Base-by-base conservation (phyloP, 2,329 filamentous ascomycete genomes). In the Talaromyces funiculosus region DNA sequence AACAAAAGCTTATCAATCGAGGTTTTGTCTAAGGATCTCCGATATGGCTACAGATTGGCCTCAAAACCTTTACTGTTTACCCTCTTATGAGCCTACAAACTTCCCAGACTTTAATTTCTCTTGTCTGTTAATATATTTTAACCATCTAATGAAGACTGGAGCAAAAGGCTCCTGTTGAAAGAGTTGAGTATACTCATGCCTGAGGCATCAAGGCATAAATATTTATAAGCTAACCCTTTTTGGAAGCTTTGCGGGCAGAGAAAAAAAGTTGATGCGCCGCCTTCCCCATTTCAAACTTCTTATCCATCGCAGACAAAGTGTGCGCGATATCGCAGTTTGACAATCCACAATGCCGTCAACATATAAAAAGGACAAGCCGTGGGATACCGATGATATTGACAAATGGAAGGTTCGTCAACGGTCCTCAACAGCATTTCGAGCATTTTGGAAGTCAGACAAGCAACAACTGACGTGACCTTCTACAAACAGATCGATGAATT, bases 301-400 rank as follows among this genome's bases (percentile, higher is more conserved):
- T 61, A 33, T 38, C 42, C 55, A 51, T 49, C 24, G 26, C 38
- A 49, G 14, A 54, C 45, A 42, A 20, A 31, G 16, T 16, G 35
- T 43, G 35, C 47, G 18, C 47, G 35, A 29, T 5, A 42, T 38
- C n/a, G 26, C 47, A 56, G 18, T 42, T 45, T 35, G 35, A 29
- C 33, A n/a, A 53, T 53, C 59, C 70, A 78, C 69, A 53, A 92
- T 96, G 92, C 91, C 92, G 64, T 94, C 90, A 31, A 96, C 89
- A 66, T 86, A 96, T 78, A 89, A 96, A 64, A 88, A 85, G 67
- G 90, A 95, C 3, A 96, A 96, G 76, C 90, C 91, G 59, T 95
- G 92, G 92, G 92, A 97, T 71, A 96, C 92, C 60, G 92, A 96
- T 64, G 94, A 97, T 71, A 90, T 97, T 65, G 93, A 97, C 78